Base-by-base conservation (phyloP, 192 early-diverging fungal genomes). In the Umbelopsis sp. region DNA sequence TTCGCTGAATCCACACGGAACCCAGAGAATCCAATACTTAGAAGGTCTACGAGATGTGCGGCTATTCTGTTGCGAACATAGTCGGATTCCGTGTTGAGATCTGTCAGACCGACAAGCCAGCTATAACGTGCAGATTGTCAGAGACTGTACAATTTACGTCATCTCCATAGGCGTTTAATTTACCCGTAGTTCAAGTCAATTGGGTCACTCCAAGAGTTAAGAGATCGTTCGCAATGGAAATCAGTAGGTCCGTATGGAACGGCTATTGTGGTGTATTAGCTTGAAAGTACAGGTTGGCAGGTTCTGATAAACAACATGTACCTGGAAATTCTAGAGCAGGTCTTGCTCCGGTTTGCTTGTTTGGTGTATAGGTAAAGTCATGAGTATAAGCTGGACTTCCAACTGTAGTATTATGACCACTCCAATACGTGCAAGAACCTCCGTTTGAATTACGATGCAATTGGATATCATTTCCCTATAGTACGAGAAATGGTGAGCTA, bases 151-250 rank as follows among this genome's bases (percentile, higher is more conserved):
- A 8, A 29, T 22, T 2, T 12, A 0, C 6, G 24, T 29, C 25
- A 29, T 4, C 7, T 4, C 22, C 10, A 12, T 24, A 25, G 6
- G 6, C 25, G 6, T 54, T 22, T 54, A 26, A 4, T 24, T 54
- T 26, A 54, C 52, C 52, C 52, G 10, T 54, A 54, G 14, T 54
- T 54, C 26, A 54, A 8, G 11, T 54, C 52, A 29, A 29, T 26
- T 3, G 52, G 52, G 21, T 54, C 52, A 26, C 52, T 54, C 52
- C 52, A 54, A 22, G 52, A 54, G 26, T 10, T 54, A 14, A 54
- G 52, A 29, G 52, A 54, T 24, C 52, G 52, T 54, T 54, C 52
- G 26, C 52, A 54, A 54, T 54, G 52, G 10, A 54, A 54, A 54
- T 54, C 52, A 11, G 52, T 54, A 10, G 52, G 52, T 29, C 52